Evolutionary conservation across 768 basidiomycete genomes (phyloP), one percentile per base, ranked within the genome.

Genomic region (Hemileccinum rubropunctum): DNA sequence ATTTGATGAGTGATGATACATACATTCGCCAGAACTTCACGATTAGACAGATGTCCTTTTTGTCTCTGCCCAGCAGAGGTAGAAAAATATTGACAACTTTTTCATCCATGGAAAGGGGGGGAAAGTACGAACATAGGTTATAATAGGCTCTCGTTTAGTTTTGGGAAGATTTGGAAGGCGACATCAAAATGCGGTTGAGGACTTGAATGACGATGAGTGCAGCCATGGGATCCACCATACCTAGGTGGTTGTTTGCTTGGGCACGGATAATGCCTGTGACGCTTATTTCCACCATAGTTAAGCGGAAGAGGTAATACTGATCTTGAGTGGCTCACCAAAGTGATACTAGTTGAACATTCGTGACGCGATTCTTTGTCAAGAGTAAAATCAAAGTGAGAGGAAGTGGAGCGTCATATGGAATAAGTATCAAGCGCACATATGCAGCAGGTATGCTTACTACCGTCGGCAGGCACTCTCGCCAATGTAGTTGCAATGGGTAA

Each of bases 101-200:
- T n/a, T n/a, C n/a, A n/a, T n/a, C n/a, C n/a, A n/a, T n/a, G n/a
- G n/a, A n/a, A n/a, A n/a, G n/a, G 10, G 26, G 40, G 26, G 35
- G 21, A 28, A 6, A 9, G 18, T 15, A 75, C 83, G 14, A 51
- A 92, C 89, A 83, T 0, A 95, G n/a, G n/a, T 85, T 78, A 60
- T 86, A 88, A 62, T 90, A 91, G 0, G 88, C 84, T 62, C 79
- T 82, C 28, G 62, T 18, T 90, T n/a, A n/a, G n/a, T n/a, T n/a
- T n/a, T n/a, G n/a, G n/a, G n/a, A n/a, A n/a, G n/a, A n/a, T n/a
- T n/a, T n/a, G n/a, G n/a, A n/a, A n/a, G n/a, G n/a, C n/a, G n/a
- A n/a, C n/a, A n/a, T n/a, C n/a, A n/a, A n/a, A 38, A 88, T 71
- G 4, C 81, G 76, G 53, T 83, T 86, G 28, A 90, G 69, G 38